phyloP scores from a whole-genome alignment of 2,329 filamentous ascomycete species.

The Alternaria arborescens region DNA sequence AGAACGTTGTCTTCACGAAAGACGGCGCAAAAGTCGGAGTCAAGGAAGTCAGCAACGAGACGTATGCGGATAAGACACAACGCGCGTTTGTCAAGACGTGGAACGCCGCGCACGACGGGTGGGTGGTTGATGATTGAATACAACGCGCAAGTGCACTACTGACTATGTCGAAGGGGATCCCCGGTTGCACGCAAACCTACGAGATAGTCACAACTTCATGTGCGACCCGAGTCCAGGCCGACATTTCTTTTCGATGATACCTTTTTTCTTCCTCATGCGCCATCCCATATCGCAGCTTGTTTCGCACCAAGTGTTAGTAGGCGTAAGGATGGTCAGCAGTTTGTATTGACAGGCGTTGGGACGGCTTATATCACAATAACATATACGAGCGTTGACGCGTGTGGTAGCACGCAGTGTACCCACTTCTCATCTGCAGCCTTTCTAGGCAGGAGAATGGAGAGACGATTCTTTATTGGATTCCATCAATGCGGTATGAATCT shows the following conservation, averaged over 20 bases:
- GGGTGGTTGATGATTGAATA: neutral
- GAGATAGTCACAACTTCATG: neutral
- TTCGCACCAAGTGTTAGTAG: neutral
- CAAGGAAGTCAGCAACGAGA: slow-evolving; percentile 72
- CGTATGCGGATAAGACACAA: slow-evolving; percentile 78
- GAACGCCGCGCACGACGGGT: slow-evolving; percentile 50
- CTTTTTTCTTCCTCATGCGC: neutral
- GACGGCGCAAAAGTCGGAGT: slow-evolving; percentile 77
- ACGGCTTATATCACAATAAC: neutral
- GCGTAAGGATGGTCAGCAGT: neutral
- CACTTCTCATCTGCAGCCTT: neutral
- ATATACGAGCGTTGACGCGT: neutral
- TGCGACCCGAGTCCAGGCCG: neutral
- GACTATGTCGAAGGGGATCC: neutral
- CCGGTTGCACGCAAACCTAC: slow-evolving; percentile 3
- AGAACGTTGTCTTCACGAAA: slow-evolving; percentile 78
- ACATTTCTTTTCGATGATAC: slow-evolving; percentile 1
- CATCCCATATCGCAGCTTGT: neutral
- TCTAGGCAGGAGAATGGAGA: slow-evolving; percentile 1
- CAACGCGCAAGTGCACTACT: neutral
- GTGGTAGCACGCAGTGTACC: neutral
- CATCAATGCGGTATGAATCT: neutral
- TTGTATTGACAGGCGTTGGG: neutral
- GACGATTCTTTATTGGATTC: neutral
- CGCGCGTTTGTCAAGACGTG: slow-evolving; percentile 63